Conservation (phyloP, 495 filamentous ascomycete species). For the Xylaria longipes region DNA sequence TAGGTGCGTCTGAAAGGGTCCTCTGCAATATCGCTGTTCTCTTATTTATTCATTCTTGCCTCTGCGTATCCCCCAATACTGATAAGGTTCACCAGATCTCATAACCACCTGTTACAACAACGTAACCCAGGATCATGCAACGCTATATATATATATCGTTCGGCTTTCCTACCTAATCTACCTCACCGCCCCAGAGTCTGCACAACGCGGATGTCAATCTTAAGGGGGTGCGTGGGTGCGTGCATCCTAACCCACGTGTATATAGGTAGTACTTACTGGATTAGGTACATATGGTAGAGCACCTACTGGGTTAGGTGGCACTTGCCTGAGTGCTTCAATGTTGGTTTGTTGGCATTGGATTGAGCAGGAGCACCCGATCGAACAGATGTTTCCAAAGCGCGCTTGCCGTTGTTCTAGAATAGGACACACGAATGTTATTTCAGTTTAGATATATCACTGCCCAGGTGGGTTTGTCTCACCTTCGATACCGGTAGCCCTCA, state of each 20-base stretch:
- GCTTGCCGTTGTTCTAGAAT: neutral
- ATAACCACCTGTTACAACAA: neutral
- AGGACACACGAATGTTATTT: neutral
- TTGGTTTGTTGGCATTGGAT: neutral
- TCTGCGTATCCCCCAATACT: neutral
- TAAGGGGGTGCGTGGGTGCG: neutral
- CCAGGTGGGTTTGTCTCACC: neutral
- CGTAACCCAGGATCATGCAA: neutral
- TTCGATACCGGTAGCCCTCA: neutral
- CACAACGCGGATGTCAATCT: neutral
- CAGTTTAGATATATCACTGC: neutral
- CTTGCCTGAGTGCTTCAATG: neutral
- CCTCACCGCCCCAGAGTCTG: neutral
- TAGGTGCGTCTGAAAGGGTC: neutral
- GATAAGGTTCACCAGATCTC: neutral
- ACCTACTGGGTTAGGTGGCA: neutral
- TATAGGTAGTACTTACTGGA: neutral
- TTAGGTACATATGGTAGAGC: neutral
- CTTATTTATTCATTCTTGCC: neutral
- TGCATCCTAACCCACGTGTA: neutral
- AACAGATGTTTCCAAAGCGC: neutral
- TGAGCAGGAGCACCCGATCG: neutral
- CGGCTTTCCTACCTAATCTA: neutral
- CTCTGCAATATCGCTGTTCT: neutral
- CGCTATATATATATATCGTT: neutral